Evolutionary conservation across 163 green algal species (phyloP).

Genomic region (Smithsoniella earleae): DNA sequence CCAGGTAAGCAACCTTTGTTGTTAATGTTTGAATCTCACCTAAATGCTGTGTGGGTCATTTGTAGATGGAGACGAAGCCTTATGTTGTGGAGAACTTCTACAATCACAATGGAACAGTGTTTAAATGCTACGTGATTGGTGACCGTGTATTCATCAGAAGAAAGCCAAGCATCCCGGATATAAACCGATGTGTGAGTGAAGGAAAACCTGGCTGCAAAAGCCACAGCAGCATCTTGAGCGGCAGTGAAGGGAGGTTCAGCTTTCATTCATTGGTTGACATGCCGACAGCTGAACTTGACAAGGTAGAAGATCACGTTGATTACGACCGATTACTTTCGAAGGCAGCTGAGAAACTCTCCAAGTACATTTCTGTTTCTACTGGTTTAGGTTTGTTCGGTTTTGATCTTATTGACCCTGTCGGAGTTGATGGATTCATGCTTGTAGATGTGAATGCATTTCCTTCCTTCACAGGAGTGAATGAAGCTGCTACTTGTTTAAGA

Average conservation of each 20-base stretch:
- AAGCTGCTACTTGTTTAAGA: not conserved
- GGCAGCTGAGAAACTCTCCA: not conserved
- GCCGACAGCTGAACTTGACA: no score
- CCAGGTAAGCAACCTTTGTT: no score
- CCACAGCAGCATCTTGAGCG: no score
- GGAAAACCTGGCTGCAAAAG: no score
- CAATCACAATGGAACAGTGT: not conserved
- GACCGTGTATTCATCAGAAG: not conserved
- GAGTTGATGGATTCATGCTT: not conserved
- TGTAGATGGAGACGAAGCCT: conserved; percentile 6
- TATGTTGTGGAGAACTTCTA: conserved; percentile 5
- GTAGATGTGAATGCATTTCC: conserved; percentile 30
- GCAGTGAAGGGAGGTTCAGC: no score
- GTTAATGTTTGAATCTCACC: no score
- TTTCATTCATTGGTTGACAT: no score
- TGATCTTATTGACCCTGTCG: not conserved
- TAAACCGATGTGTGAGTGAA: no score
- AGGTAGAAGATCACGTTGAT: no score
- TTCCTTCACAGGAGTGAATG: not conserved
- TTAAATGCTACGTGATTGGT: conserved; percentile 13
- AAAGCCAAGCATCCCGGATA: conserved; percentile 5
- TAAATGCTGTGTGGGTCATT: no score
- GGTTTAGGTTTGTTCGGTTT: conserved; percentile 15
- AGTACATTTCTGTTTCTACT: no score
- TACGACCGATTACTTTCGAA: not conserved